These are phyloP conservation scores for Camptophora hylomeconis DNA, from an alignment of 2,329 filamentous ascomycete species.

Conservation along the genomic window DNA sequence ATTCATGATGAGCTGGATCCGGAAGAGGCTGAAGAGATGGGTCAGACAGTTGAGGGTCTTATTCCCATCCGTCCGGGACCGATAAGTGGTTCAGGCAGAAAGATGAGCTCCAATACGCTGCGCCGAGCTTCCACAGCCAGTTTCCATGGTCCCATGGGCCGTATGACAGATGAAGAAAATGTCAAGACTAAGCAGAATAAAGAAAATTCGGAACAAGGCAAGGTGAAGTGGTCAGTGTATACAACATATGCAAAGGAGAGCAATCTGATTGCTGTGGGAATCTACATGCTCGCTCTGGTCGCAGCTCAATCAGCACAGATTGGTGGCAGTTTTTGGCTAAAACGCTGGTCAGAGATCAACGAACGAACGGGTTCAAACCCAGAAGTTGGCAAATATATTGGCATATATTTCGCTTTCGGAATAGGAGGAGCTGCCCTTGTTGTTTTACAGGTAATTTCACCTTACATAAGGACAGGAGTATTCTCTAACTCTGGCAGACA, in stretches of 20 bases:
- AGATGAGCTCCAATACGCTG: conserved; percentile 61
- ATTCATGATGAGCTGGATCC: conserved; percentile 37
- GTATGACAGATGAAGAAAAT: conserved; percentile 67
- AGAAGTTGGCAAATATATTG: conserved; percentile 76
- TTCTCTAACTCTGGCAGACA: conserved; percentile 34
- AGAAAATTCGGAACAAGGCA: conserved; percentile 84
- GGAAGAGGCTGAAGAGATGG: conserved; percentile 44
- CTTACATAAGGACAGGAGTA: conserved; percentile 1
- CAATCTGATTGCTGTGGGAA: conserved; percentile 67
- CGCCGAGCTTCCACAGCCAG: conserved; percentile 84
- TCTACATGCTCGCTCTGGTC: conserved; percentile 68
- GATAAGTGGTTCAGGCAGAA: conserved; percentile 41
- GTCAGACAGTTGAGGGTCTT: conserved; percentile 63
- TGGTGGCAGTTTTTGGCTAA: conserved; percentile 81
- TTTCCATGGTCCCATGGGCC: conserved; percentile 74
- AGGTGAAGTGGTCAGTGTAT: conserved; percentile 96
- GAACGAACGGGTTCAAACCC: conserved; percentile 53
- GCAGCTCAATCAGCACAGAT: conserved; percentile 73
- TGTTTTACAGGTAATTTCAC: conserved; percentile 50
- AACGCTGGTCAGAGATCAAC: conserved; percentile 80
- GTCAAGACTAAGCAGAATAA: conserved; percentile 74
- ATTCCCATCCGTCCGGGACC: conserved; percentile 54
- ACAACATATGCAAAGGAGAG: conserved; percentile 88
- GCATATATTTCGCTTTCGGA: conserved; percentile 90
- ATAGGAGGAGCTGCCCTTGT: conserved; percentile 75